Evolutionary conservation across 345 rosid species (phyloP).

Genomic region (Acer saccharum): DNA sequence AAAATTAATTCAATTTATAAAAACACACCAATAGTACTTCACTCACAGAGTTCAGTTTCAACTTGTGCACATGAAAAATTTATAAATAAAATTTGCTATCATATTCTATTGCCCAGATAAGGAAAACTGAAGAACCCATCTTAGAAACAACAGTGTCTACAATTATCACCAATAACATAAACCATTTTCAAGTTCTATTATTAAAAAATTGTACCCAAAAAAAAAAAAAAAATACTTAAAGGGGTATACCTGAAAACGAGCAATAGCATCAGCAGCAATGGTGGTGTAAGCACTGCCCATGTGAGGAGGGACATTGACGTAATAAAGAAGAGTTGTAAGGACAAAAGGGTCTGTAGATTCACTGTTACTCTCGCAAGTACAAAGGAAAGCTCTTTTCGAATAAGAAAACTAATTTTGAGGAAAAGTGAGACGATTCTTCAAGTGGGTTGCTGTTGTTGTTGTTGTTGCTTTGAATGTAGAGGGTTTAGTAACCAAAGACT

Average conservation of each 20-base stretch:
- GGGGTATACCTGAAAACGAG: slow-evolving; percentile 7
- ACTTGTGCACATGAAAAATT: background rate
- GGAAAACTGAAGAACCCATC: background rate
- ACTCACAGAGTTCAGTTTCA: background rate
- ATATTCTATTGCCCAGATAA: no score
- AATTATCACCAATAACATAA: background rate
- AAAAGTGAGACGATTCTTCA: slow-evolving; percentile 42
- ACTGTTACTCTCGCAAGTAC: slow-evolving; percentile 25
- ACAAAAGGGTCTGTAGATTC: no score
- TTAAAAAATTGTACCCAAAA: no score
- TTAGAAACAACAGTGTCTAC: background rate
- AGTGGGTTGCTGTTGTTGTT: slow-evolving; percentile 33
- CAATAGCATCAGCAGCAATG: no score
- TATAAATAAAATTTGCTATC: background rate
- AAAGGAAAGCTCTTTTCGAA: slow-evolving; percentile 44
- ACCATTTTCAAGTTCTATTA: background rate
- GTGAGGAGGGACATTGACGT: no score
- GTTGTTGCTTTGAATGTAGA: slow-evolving; percentile 28
- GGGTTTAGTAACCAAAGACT: slow-evolving; percentile 54
- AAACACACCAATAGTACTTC: background rate
- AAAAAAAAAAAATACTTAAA: slow-evolving; percentile 7
- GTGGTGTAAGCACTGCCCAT: no score
- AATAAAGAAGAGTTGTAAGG: no score
- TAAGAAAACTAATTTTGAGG: slow-evolving; percentile 34
- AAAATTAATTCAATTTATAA: background rate